Evolutionary conservation across 371 early-diverging fungal species (phyloP).

Genomic region (Rhizopus arrhizus): DNA sequence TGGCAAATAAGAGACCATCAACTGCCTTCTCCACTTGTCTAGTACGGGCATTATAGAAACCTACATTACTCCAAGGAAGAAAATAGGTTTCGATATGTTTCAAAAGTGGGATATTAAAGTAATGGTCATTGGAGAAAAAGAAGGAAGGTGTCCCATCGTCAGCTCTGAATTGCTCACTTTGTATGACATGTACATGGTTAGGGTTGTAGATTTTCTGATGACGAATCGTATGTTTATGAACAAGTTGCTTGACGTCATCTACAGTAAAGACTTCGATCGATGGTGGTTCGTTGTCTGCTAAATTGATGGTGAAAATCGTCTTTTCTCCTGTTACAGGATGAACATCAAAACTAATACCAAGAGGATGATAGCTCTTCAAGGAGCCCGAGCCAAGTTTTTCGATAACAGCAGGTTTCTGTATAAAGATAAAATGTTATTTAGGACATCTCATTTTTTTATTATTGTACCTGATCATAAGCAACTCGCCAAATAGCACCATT

Average conservation of each 20-base stretch:
- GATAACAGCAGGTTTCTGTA: slow-evolving; percentile 16
- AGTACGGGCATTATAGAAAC: slow-evolving; percentile 41
- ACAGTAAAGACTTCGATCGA: slow-evolving; percentile 32
- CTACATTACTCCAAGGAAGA: slow-evolving; percentile 29
- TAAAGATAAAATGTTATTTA: background rate
- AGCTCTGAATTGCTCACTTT: slow-evolving; percentile 23
- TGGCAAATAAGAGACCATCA: slow-evolving; percentile 38
- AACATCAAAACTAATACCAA: slow-evolving; percentile 28
- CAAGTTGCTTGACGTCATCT: slow-evolving; percentile 5
- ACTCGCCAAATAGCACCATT: slow-evolving; percentile 38
- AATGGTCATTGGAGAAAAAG: slow-evolving; percentile 45
- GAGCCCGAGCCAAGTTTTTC: slow-evolving; percentile 16
- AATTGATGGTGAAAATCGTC: slow-evolving; percentile 27
- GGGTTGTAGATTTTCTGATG: slow-evolving; percentile 33
- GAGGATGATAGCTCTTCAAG: slow-evolving; percentile 22
- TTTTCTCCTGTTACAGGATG: slow-evolving; percentile 13
- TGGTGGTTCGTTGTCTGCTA: slow-evolving; percentile 12
- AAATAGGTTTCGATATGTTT: slow-evolving; percentile 35
- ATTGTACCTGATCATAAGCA: slow-evolving; percentile 25
- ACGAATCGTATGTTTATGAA: slow-evolving; percentile 30
- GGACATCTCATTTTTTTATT: background rate
- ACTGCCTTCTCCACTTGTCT: slow-evolving; percentile 23
- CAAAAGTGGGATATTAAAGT: slow-evolving; percentile 15
- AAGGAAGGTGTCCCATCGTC: slow-evolving; percentile 48
- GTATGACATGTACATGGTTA: slow-evolving; percentile 35